Evolutionary conservation across 1,284 basidiomycete genomes (phyloP).

Genomic region (Clitocybe nebularis): DNA sequence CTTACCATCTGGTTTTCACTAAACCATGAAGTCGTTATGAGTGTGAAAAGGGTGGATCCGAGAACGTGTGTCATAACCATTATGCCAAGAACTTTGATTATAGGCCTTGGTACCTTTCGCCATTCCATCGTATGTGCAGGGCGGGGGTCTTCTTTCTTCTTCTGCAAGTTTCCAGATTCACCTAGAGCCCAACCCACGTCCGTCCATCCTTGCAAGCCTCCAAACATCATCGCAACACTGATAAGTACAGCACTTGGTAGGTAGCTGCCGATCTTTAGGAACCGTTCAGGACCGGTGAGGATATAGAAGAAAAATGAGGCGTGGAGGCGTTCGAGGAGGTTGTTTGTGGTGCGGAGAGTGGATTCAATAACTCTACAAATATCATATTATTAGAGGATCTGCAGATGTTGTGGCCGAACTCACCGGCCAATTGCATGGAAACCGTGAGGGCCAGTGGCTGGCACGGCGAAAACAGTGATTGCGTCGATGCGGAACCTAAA

Average conservation of each 20-base stretch:
- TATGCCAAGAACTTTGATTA: conserved; percentile 47
- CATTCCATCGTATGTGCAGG: conserved; percentile 20
- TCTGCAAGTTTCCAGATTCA: conserved; percentile 15
- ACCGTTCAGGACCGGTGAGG: conserved; percentile 68
- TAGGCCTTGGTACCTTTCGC: conserved; percentile 36
- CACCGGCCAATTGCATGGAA: conserved; percentile 90
- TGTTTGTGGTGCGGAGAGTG: conserved; percentile 84
- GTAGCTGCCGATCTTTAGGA: conserved; percentile 87
- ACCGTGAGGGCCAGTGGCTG: conserved; percentile 89
- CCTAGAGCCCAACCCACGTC: conserved; percentile 52
- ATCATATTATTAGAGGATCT: conserved; percentile 8
- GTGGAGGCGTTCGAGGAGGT: conserved; percentile 89
- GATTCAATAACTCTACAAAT: conserved; percentile 72
- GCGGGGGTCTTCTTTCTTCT: conserved; percentile 16
- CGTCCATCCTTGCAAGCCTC: conserved; percentile 72
- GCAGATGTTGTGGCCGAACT: conserved; percentile 17
- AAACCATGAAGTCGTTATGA: conserved; percentile 41
- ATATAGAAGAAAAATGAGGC: conserved; percentile 97
- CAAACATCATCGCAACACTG: conserved; percentile 78
- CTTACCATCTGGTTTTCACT: conserved; percentile 36
- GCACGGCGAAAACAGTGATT: conserved; percentile 85
- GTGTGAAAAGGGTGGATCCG: conserved; percentile 46
- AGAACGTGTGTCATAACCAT: conserved; percentile 52
- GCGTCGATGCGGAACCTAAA: conserved; percentile 90
- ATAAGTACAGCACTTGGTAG: conserved; percentile 83